phyloP scores from a whole-genome alignment of 2,329 filamentous ascomycete species.

The Teratosphaeriaceae sp. region DNA sequence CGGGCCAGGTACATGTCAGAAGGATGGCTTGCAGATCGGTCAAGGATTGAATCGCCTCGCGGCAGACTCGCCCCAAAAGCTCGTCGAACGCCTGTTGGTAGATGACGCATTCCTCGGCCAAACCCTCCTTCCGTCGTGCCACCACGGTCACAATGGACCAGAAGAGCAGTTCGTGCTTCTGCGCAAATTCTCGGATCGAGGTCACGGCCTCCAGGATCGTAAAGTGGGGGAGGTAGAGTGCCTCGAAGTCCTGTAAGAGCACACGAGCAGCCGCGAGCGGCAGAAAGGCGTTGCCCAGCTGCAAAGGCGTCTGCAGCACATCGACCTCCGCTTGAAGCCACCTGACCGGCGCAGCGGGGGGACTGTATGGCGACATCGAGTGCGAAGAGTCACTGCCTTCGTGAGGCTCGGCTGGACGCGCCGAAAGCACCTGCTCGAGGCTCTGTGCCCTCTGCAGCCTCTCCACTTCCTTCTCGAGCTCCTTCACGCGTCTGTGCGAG shows the following conservation, averaged over 20 bases:
- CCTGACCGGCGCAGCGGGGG: neutral
- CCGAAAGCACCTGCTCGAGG: neutral
- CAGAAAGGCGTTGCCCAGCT: neutral
- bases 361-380: too few species aligned
- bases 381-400: too few species aligned
- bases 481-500: neutral
- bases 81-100: neutral
- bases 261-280: neutral
- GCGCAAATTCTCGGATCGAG: neutral
- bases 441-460: neutral
- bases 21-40: constrained; percentile 5
- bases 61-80: neutral
- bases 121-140: neutral
- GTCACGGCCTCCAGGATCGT: neutral
- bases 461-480: constrained; percentile 1
- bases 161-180: constrained; percentile 5
- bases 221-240: constrained; percentile 3
- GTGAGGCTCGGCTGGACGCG: too few species aligned
- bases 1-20: constrained; percentile 3
- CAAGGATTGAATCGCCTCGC: constrained; percentile 3
- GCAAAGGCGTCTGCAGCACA: neutral
- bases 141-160: constrained; percentile 6
- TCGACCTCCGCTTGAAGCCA: neutral
- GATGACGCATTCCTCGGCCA: neutral
- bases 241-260: neutral